Evolutionary conservation across 73 alveolate genomes (phyloP).

Genomic region (Tetrahymena elliotti): DNA sequence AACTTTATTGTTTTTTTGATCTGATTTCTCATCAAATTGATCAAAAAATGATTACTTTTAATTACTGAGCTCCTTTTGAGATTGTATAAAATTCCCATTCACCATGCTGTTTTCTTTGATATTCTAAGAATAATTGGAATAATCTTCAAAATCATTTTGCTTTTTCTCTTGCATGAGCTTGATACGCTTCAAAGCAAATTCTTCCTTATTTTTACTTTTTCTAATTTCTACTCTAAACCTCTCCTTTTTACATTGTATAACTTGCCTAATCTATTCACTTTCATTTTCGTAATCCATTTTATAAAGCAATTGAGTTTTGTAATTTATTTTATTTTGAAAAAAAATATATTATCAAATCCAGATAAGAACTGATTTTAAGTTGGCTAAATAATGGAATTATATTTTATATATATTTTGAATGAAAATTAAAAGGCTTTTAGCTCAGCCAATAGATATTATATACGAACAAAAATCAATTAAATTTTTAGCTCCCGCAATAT

Average conservation of each 20-base stretch:
- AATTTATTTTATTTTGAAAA: no score
- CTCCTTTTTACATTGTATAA: neutral
- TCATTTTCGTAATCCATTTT: neutral
- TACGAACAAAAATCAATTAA: neutral
- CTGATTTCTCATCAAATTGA: neutral
- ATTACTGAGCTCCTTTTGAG: neutral
- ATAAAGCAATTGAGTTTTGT: neutral
- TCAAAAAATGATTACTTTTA: neutral
- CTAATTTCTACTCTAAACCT: neutral
- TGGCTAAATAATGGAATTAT: neutral
- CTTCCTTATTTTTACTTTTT: neutral
- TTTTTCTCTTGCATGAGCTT: neutral
- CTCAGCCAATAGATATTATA: neutral
- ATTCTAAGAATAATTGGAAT: neutral
- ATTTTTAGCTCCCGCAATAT: neutral
- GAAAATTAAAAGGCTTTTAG: neutral
- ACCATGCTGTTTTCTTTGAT: neutral
- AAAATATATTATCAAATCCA: neutral
- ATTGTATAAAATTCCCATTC: neutral
- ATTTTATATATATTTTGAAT: neutral
- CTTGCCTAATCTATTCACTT: neutral
- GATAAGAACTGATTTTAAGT: neutral
- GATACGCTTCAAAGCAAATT: neutral
- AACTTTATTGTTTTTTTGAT: neutral
- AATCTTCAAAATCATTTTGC: neutral